These are phyloP conservation scores for Pecoramyces ruminantium DNA, from an alignment of 192 early-diverging fungal genomes.

Conservation along the genomic window DNA sequence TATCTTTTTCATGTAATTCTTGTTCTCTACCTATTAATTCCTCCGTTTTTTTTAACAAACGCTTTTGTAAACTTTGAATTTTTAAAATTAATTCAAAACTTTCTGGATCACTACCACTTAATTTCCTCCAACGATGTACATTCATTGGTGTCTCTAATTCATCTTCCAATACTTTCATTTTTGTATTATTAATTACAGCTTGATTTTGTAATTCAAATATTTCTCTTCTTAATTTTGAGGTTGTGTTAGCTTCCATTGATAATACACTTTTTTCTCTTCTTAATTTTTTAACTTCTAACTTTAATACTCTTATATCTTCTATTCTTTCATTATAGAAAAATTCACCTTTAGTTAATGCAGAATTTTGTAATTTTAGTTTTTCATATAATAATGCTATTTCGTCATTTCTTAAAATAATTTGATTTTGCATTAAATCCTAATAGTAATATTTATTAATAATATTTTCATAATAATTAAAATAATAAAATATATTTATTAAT, in stretches of 20 bases:
- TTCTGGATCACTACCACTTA: conserved; percentile 35
- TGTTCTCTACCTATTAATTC: conserved; percentile 42
- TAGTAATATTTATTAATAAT: conserved; percentile 11
- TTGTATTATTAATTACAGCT: conserved; percentile 26
- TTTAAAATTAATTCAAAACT: conserved; percentile 42
- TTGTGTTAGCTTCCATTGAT: conserved; percentile 33
- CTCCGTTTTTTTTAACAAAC: conserved; percentile 41
- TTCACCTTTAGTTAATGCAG: conserved; percentile 40
- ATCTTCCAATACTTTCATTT: conserved; percentile 44
- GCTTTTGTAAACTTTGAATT: conserved; percentile 38
- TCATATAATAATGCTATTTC: conserved; percentile 41
- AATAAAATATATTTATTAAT: too few relatives aligned
- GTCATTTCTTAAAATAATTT: conserved; percentile 38
- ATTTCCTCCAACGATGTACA: conserved; percentile 40
- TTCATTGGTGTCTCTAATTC: conserved; percentile 45
- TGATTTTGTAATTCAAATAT: conserved; percentile 34
- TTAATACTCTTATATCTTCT: conserved; percentile 42
- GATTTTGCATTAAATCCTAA: conserved; percentile 5
- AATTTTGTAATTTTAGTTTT: conserved; percentile 42
- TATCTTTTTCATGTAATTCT: conserved; percentile 34
- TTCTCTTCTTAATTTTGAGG: conserved; percentile 25
- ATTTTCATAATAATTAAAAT: conserved; percentile 10
- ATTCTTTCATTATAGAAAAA: conserved; percentile 37
- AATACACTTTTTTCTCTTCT: conserved; percentile 37
- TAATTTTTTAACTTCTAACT: conserved; percentile 39